phyloP scores from a whole-genome alignment of 2,329 filamentous ascomycete species.

The Sarocladium oryzae region DNA sequence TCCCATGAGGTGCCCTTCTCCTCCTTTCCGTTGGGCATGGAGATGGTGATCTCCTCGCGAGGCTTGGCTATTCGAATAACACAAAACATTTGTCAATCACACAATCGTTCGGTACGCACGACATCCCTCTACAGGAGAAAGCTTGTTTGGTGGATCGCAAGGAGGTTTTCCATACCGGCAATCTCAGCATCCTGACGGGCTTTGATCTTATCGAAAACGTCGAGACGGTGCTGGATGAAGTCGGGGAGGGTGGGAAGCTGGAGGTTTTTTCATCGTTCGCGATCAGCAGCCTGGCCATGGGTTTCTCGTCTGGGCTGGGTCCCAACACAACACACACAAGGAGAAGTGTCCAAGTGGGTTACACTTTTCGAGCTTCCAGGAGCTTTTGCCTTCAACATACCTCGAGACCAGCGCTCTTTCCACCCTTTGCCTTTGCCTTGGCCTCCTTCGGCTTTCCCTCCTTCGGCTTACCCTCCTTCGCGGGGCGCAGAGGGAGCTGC shows the following conservation, averaged over 20 bases:
- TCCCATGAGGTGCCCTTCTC: conserved; percentile 79
- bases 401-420: conserved; percentile 55
- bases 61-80: conserved; percentile 49
- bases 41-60: conserved; percentile 67
- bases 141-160: too few species aligned
- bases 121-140: too few species aligned
- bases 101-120: neutral
- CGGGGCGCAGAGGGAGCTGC: conserved; percentile 27
- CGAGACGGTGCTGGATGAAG: conserved; percentile 77
- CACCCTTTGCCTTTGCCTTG: conserved; percentile 45
- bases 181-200: conserved; percentile 74
- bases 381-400: too few species aligned
- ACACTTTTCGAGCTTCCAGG: conserved; percentile 11
- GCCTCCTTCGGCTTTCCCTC: conserved; percentile 28
- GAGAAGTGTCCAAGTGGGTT: too few species aligned
- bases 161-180: conserved; percentile 25
- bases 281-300: too few species aligned
- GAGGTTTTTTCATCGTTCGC: too few species aligned
- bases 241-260: conserved; percentile 51
- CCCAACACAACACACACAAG: too few species aligned
- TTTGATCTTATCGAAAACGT: conserved; percentile 85
- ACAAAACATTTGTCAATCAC: conserved; percentile 10
- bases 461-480: conserved; percentile 32
- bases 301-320: too few species aligned
- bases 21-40: conserved; percentile 64